Conservation (phyloP, 495 filamentous ascomycete species). For the Umbilicaria muhlenbergii region DNA sequence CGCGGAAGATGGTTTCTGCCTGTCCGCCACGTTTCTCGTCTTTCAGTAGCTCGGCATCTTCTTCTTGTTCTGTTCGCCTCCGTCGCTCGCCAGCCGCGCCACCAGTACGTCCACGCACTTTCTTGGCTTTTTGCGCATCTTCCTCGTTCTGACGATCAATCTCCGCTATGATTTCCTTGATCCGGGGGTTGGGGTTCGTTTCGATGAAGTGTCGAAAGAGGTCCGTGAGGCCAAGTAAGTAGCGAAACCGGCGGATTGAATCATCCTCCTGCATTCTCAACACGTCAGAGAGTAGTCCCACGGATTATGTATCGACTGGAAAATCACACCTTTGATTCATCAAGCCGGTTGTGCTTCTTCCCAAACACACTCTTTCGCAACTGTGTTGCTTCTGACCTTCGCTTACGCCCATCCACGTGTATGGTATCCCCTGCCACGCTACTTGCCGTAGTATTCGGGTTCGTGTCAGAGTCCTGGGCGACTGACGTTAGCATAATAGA, state of each 20-base stretch:
- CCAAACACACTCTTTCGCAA: conserved; percentile 81
- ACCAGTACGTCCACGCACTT: conserved; percentile 59
- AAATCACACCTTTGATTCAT: conserved; percentile 66
- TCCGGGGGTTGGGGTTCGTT: conserved; percentile 80
- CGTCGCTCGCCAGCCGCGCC: conserved; percentile 69
- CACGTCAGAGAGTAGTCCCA: conserved; percentile 9
- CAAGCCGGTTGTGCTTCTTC: conserved; percentile 82
- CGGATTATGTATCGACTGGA: neutral
- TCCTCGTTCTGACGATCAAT: conserved; percentile 87
- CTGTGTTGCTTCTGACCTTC: conserved; percentile 69
- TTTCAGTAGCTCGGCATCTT: conserved; percentile 86
- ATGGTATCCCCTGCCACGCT: conserved; percentile 61
- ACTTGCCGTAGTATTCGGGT: conserved; percentile 81
- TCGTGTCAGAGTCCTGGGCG: conserved; percentile 68
- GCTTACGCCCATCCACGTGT: conserved; percentile 61
- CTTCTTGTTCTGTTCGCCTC: conserved; percentile 89
- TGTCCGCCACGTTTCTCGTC: conserved; percentile 80
- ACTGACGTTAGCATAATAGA: neutral
- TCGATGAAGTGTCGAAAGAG: conserved; percentile 99
- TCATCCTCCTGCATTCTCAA: conserved; percentile 63
- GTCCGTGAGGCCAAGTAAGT: conserved; percentile 89
- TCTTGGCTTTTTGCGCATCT: conserved; percentile 46
- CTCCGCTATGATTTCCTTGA: conserved; percentile 81
- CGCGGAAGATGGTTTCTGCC: conserved; percentile 77
- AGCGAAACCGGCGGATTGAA: conserved; percentile 85